Evolutionary conservation across 2,329 filamentous ascomycete genomes (phyloP).

Genomic region (Hymenoscyphus scutula): DNA sequence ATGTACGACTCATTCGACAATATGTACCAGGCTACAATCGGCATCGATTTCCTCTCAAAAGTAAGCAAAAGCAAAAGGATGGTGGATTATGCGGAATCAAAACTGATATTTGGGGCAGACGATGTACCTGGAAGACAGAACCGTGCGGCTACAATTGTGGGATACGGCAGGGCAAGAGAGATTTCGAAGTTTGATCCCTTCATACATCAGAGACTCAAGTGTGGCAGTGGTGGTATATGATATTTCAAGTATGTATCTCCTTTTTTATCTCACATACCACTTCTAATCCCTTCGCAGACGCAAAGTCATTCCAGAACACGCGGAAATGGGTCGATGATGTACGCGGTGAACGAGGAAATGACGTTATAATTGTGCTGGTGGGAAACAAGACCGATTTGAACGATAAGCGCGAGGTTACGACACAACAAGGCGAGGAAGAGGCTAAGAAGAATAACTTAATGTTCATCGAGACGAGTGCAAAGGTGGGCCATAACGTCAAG

Average conservation of each 20-base stretch:
- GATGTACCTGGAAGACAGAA: conserved; percentile 99
- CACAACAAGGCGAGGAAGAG: conserved; percentile 94
- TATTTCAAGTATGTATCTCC: conserved; percentile 69
- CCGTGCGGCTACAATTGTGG: conserved; percentile 95
- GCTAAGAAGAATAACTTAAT: conserved; percentile 97
- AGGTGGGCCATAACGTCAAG: conserved; percentile 97
- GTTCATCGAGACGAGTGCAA: conserved; percentile 99
- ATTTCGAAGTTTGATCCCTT: conserved; percentile 94
- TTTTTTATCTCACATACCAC: not conserved
- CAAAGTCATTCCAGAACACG: conserved; percentile 97
- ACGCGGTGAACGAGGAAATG: conserved; percentile 90
- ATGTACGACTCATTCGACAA: conserved; percentile 99
- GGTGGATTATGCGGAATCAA: conserved; percentile 7
- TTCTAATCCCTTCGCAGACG: conserved; percentile 52
- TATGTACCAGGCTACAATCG: conserved; percentile 98
- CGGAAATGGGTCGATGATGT: conserved; percentile 99
- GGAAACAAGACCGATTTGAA: conserved; percentile 99
- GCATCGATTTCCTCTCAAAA: conserved; percentile 99
- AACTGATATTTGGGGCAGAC: conserved; percentile 55
- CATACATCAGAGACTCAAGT: conserved; percentile 96
- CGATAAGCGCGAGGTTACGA: conserved; percentile 97
- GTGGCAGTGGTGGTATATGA: conserved; percentile 99
- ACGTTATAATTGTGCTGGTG: conserved; percentile 97
- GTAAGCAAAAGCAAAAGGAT: conserved; percentile 46
- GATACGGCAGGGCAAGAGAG: conserved; percentile 97